Evolutionary conservation across 1,284 basidiomycete genomes (phyloP).

Genomic region (Rhodotorula glutinis): DNA sequence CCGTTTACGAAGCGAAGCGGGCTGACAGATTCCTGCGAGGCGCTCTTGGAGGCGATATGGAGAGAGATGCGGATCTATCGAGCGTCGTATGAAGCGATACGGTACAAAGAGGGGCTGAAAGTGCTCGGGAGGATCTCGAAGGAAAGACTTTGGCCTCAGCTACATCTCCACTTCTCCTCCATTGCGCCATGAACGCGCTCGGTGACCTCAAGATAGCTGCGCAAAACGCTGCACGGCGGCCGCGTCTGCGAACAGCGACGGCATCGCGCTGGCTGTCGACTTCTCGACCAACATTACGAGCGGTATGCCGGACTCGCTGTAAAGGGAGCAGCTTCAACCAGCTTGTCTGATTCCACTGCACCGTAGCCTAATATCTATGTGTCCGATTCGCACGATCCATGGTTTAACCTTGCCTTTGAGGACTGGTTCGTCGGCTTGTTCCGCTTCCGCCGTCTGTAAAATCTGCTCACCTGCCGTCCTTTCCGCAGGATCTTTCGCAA

Average conservation of each 20-base stretch:
- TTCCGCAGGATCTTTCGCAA: constrained; percentile 74
- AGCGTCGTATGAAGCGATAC: too few relatives aligned
- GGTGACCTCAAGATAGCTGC: too few relatives aligned
- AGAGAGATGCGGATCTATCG: too few relatives aligned
- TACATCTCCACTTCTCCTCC: too few relatives aligned
- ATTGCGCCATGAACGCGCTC: too few relatives aligned
- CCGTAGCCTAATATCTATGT: constrained; percentile 58
- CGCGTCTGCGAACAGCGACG: not conserved
- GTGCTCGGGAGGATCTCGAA: too few relatives aligned
- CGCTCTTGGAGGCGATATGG: too few relatives aligned
- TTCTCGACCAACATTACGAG: not conserved
- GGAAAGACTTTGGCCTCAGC: too few relatives aligned
- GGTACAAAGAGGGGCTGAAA: too few relatives aligned
- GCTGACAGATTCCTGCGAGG: too few relatives aligned
- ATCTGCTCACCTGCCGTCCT: not conserved
- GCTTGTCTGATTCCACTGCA: not conserved
- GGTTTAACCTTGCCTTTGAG: constrained; percentile 90
- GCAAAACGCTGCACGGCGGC: not conserved
- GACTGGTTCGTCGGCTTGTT: constrained; percentile 67
- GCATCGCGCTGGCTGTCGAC: not conserved
- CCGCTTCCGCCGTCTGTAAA: not conserved
- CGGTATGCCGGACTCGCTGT: not conserved
- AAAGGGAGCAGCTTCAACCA: not conserved
- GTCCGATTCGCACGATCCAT: constrained; percentile 77
- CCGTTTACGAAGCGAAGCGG: too few relatives aligned